Evolutionary conservation across 192 early-diverging fungal genomes (phyloP), one percentile per base, ranked within the genome.

Genomic region (Umbelopsis ramanniana): DNA sequence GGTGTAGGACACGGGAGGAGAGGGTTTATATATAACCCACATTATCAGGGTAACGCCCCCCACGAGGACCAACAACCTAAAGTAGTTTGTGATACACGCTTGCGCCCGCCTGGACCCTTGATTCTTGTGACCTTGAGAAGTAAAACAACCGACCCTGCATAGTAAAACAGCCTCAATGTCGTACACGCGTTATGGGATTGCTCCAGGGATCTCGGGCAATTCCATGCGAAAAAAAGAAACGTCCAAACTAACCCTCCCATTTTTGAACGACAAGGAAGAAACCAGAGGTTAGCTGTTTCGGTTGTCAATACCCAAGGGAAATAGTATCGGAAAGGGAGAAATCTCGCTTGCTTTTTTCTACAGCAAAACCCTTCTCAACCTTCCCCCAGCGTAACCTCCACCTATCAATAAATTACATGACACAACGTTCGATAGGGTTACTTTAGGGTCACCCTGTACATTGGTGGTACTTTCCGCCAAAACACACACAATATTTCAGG

Each of bases 61-160:
- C 57, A 63, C 57, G 57, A 63, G 57, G 57, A 22, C 57, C 26
- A 37, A 6, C 57, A 63, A 63, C 29, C 57, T 63, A 63, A 63
- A 63, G 29, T 37, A 37, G 57, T 63, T 29, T 63, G 57, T 63
- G 5, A 26, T 19, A 63, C 57, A 63, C 15, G 26, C n/a, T 37
- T 63, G 57, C 57, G 33, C 57, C 57, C 33, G 57, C 57, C 57
- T 63, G 57, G 57, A 63, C 57, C 57, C 57, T 63, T 63, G 57
- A 63, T 63, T 63, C 57, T 63, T 63, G 57, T 63, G 57, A 63
- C 57, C 57, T 63, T 63, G 57, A 63, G 57, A 63, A 63, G 57
- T 26, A 63, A 63, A 37, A 37, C 26, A 26, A 26, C 24, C 57
- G 57, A 63, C 57, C 57, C 57, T 63, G 57, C 57, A 63, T 63